Percentiles rank a stretch among this genome's conserved stretches.
Evolutionary conservation across 2,329 filamentous ascomycete genomes (phyloP).

Genomic region (Alternaria ventricosa): DNA sequence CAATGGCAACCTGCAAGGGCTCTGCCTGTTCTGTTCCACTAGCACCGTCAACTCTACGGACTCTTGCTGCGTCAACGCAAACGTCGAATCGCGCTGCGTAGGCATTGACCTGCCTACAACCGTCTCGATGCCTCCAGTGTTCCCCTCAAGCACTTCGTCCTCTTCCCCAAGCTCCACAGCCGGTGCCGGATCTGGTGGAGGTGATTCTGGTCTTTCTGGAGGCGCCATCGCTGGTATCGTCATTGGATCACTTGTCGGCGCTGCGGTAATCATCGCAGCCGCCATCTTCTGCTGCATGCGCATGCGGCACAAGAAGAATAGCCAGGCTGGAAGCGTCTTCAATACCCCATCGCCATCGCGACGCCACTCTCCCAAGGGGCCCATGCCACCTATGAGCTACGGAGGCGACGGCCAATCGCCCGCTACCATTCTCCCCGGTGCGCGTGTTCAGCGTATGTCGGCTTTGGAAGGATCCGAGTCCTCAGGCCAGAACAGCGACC

Average conservation of each 20-base stretch:
- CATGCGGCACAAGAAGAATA: conserved; percentile 62
- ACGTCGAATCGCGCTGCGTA: conserved; percentile 75
- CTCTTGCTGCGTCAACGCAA: conserved; percentile 87
- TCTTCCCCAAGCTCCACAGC: conserved; percentile 52
- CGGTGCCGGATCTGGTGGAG: conserved; percentile 33
- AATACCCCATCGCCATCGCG: conserved; percentile 83
- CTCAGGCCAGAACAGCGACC: conserved; percentile 53
- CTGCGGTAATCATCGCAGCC: conserved; percentile 71
- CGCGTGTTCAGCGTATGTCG: conserved; percentile 93
- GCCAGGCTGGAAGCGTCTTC: conserved; percentile 76
- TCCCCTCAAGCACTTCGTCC: conserved; percentile 67
- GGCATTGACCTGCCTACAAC: conserved; percentile 80
- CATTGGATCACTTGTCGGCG: conserved; percentile 76
- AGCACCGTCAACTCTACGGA: conserved; percentile 92
- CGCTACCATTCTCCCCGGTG: conserved; percentile 72
- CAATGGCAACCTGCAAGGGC: conserved; percentile 70
- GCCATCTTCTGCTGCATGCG: conserved; percentile 65
- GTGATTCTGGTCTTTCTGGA: conserved; percentile 68
- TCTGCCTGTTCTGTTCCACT: conserved; percentile 85
- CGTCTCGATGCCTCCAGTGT: conserved; percentile 63
- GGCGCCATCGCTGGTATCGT: conserved; percentile 92
- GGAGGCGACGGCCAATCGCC: conserved; percentile 48
- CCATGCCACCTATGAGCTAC: conserved; percentile 52
- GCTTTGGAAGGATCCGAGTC: conserved; percentile 79
- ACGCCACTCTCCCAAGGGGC: conserved; percentile 31